Conservation (phyloP, 2,329 filamentous ascomycete genomes). For the Cordyceps fumosorosea region DNA sequence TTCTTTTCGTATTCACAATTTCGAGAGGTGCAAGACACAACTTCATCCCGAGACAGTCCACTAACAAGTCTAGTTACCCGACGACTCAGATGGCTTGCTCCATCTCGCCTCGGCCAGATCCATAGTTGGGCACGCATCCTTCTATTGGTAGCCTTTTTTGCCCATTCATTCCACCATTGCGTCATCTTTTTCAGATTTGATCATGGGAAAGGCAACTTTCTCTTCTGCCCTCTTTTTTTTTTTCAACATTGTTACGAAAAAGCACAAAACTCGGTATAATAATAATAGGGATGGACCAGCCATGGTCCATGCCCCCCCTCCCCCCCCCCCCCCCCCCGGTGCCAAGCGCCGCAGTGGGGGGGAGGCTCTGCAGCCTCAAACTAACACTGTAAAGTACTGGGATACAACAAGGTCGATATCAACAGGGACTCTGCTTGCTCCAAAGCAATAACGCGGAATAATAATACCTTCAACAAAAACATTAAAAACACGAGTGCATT, state of each 20-base stretch:
- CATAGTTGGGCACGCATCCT: not conserved
- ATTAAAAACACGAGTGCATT: not conserved
- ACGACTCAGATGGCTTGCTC: not conserved
- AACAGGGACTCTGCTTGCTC: not conserved
- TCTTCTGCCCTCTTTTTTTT: not conserved
- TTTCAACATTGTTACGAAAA: not conserved
- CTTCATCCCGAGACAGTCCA: not conserved
- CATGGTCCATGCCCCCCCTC: not conserved
- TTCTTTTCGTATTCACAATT: no score
- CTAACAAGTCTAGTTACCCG: no score
- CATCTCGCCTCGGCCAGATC: not conserved
- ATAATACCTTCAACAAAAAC: not conserved
- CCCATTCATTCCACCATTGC: not conserved
- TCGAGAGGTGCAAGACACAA: not conserved
- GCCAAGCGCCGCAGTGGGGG: conserved; percentile 6
- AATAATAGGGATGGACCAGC: not conserved
- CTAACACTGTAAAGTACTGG: not conserved
- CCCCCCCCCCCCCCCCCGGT: no score
- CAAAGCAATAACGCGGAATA: not conserved
- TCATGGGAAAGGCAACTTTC: conserved; percentile 10
- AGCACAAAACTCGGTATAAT: not conserved
- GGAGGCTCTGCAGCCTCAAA: conserved; percentile 5
- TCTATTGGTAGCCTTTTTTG: not conserved
- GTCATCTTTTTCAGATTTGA: not conserved
- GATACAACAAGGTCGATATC: not conserved